Evolutionary conservation across 2,329 filamentous ascomycete species (phyloP).

Genomic region (Phyllosticta citrichinensis): DNA sequence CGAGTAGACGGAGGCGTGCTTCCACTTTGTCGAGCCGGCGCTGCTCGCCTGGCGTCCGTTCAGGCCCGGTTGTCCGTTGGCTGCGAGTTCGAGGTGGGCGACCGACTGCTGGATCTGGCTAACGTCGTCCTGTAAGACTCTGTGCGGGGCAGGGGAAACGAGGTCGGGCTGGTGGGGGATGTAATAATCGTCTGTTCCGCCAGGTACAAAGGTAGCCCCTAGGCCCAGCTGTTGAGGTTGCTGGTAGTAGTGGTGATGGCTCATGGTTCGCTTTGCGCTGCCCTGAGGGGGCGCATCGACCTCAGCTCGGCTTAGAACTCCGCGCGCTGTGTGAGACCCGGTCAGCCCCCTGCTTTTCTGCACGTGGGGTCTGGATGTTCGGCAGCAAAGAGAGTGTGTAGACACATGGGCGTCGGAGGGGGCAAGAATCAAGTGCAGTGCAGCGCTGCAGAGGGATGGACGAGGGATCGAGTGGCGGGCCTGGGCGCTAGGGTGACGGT

Average conservation of each 20-base stretch:
- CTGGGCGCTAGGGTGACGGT: background rate
- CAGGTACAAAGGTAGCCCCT: slow-evolving; percentile 56
- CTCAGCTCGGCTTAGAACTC: background rate
- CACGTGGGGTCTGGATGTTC: background rate
- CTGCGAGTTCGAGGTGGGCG: slow-evolving; percentile 79
- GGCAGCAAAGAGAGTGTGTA: background rate
- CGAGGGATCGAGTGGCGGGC: background rate
- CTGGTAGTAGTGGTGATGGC: slow-evolving; percentile 1
- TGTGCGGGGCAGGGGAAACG: slow-evolving; percentile 60
- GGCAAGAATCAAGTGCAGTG: background rate
- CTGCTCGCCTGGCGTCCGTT: background rate
- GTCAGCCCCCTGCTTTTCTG: background rate
- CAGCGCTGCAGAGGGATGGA: background rate
- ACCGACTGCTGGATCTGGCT: slow-evolving; percentile 89
- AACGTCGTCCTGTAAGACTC: slow-evolving; percentile 80
- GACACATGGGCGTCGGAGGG: background rate
- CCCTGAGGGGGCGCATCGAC: background rate
- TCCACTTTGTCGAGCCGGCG: slow-evolving; percentile 8
- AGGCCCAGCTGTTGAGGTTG: slow-evolving; percentile 6
- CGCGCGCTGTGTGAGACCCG: background rate
- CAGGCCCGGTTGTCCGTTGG: slow-evolving; percentile 38
- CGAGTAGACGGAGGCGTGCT: slow-evolving; percentile 27
- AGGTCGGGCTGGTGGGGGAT: slow-evolving; percentile 51
- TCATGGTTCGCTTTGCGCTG: slow-evolving; percentile 5
- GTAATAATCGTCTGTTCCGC: slow-evolving; percentile 58